Conservation (phyloP, 139 green algal species). For the Monoraphidium neglectum region DNA sequence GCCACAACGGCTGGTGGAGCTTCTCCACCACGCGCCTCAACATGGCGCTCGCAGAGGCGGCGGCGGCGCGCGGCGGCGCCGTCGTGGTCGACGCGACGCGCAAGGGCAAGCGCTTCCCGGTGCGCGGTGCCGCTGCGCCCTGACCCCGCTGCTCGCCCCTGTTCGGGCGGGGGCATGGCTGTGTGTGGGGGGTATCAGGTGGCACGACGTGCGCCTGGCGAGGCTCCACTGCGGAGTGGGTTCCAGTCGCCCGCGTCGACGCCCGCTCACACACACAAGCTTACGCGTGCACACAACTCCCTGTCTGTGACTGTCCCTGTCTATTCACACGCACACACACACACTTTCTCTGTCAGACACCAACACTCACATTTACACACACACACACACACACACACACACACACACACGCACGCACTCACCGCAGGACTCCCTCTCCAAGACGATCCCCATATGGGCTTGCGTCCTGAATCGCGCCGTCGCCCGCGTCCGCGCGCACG, state of each 20-base stretch:
- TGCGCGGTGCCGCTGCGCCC: constrained; percentile 20
- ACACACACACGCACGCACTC: too few species aligned
- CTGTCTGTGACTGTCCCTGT: too few species aligned
- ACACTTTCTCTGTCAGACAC: neutral
- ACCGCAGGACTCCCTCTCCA: constrained; percentile 86
- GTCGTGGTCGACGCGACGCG: constrained; percentile 94
- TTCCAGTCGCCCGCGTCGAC: neutral
- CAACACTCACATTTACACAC: too few species aligned
- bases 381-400: too few species aligned
- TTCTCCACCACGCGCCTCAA: constrained; percentile 93
- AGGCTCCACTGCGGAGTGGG: neutral
- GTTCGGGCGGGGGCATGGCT: neutral
- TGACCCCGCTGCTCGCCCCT: neutral
- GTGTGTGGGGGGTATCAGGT: too few species aligned
- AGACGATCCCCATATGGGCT: constrained; percentile 95
- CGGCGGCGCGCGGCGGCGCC: constrained; percentile 56
- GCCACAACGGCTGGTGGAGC: constrained; percentile 85
- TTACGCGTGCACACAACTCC: too few species aligned
- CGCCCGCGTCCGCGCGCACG: constrained; percentile 27
- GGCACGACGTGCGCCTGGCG: too few species aligned
- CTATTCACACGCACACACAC: neutral
- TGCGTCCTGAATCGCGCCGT: constrained; percentile 86
- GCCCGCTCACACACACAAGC: too few species aligned
- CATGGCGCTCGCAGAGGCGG: constrained; percentile 67
- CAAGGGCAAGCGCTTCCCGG: constrained; percentile 86